These are phyloP conservation scores for Colletotrichum costaricense DNA, from an alignment of 2,329 filamentous ascomycete species.

Conservation along the genomic window DNA sequence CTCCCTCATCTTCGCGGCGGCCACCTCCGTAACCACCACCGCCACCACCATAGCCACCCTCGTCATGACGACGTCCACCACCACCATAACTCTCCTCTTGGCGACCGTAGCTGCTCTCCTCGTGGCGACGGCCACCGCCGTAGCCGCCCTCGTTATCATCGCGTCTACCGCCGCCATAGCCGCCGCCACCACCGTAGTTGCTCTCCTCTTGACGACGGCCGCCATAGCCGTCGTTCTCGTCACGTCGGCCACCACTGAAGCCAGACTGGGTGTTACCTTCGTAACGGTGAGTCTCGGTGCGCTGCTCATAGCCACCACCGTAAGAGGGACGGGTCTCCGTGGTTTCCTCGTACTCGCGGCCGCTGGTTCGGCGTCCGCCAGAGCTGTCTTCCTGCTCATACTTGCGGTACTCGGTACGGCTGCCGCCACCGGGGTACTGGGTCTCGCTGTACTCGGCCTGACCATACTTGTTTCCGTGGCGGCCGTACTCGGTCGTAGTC, in stretches of 20 bases:
- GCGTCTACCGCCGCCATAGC: conserved; percentile 33
- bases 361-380: conserved; percentile 50
- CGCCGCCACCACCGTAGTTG: conserved; percentile 36
- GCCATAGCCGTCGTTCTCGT: conserved; percentile 41
- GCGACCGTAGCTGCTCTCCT: conserved; percentile 23
- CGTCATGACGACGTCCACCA: conserved; percentile 15
- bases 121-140: conserved; percentile 33
- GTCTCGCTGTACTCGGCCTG: conserved; percentile 71
- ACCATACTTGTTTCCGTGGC: conserved; percentile 66
- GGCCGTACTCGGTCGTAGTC: conserved; percentile 71
- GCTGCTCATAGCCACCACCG: conserved; percentile 69
- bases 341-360: conserved; percentile 69
- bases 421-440: conserved; percentile 66
- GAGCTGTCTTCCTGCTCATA: conserved; percentile 67
- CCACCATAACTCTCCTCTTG: conserved; percentile 37
- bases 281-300: conserved; percentile 64
- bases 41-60: conserved; percentile 35
- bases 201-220: conserved; percentile 42
- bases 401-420: conserved; percentile 69
- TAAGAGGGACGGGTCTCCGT: conserved; percentile 63
- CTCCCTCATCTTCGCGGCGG: conserved; percentile 38
- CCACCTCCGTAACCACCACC: conserved; percentile 31
- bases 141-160: conserved; percentile 38
- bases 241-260: conserved; percentile 37
- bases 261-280: conserved; percentile 46